Evolutionary conservation across 306 rosid genomes (phyloP).

Genomic region (Neltuma alba): DNA sequence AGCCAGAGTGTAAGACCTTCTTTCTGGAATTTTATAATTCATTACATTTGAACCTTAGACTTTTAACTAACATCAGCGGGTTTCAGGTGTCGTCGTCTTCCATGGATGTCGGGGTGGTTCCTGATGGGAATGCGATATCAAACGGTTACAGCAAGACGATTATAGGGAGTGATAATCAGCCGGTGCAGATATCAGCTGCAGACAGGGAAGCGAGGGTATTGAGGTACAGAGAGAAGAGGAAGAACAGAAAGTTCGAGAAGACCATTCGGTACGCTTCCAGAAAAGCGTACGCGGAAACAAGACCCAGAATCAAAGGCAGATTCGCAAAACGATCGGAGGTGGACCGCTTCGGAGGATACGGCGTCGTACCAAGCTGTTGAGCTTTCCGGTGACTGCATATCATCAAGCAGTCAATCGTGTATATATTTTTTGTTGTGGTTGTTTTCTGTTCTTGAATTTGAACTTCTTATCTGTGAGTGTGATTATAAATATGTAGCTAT

Average conservation of each 20-base stretch:
- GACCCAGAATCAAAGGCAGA: constrained; percentile 96
- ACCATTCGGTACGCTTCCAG: constrained; percentile 94
- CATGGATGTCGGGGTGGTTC: constrained; percentile 81
- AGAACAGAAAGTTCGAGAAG: constrained; percentile 96
- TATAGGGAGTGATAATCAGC: constrained; percentile 31
- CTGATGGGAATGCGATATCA: constrained; percentile 64
- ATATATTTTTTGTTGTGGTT: neutral
- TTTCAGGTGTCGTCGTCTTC: constrained; percentile 89
- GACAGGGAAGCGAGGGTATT: constrained; percentile 90
- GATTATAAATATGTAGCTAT: neutral
- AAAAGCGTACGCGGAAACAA: constrained; percentile 91
- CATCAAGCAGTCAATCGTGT: neutral
- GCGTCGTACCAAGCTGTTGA: constrained; percentile 80
- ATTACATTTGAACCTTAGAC: neutral
- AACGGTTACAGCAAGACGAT: constrained; percentile 45
- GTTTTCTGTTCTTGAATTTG: neutral
- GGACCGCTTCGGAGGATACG: constrained; percentile 67
- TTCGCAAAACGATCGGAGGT: constrained; percentile 81
- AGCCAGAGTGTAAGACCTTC: constrained; percentile 78
- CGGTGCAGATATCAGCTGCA: constrained; percentile 68
- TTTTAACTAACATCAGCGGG: constrained; percentile 14
- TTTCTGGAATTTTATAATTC: neutral
- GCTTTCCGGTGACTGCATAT: neutral
- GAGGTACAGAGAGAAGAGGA: constrained; percentile 98
- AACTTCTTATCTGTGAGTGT: neutral